Evolutionary conservation across 2,329 filamentous ascomycete species (phyloP).

Genomic region (Trichoderma cornu-damae): DNA sequence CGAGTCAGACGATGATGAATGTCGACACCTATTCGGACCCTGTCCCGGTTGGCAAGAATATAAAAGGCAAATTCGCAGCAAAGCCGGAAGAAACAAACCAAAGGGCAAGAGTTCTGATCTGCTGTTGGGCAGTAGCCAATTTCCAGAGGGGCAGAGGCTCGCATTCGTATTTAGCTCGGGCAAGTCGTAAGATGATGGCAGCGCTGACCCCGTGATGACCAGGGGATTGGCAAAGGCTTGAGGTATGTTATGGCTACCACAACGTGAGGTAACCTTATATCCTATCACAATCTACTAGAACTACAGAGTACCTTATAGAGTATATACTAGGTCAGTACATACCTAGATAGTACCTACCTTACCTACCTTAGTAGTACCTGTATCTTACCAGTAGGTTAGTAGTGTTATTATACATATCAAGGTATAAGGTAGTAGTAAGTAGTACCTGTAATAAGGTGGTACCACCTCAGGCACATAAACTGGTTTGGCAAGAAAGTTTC

Average conservation of each 20-base stretch:
- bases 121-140: not conserved
- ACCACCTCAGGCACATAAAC: too few species aligned
- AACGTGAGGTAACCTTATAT: too few species aligned
- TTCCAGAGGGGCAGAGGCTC: conserved; percentile 4
- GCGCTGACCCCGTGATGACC: not conserved
- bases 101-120: not conserved
- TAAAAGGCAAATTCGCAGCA: not conserved
- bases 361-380: too few species aligned
- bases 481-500: too few species aligned
- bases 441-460: too few species aligned
- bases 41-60: not conserved
- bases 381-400: too few species aligned
- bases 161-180: not conserved
- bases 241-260: not conserved
- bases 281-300: conserved; percentile 6
- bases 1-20: not conserved
- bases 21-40: not conserved
- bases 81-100: too few species aligned
- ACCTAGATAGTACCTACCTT: too few species aligned
- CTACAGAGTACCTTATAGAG: too few species aligned
- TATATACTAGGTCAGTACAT: too few species aligned
- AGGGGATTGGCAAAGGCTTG: not conserved
- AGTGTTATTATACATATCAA: too few species aligned
- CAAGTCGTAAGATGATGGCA: not conserved
- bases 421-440: too few species aligned